Conservation (phyloP, 2,329 filamentous ascomycete species). For the Plectosphaerella plurivora region DNA sequence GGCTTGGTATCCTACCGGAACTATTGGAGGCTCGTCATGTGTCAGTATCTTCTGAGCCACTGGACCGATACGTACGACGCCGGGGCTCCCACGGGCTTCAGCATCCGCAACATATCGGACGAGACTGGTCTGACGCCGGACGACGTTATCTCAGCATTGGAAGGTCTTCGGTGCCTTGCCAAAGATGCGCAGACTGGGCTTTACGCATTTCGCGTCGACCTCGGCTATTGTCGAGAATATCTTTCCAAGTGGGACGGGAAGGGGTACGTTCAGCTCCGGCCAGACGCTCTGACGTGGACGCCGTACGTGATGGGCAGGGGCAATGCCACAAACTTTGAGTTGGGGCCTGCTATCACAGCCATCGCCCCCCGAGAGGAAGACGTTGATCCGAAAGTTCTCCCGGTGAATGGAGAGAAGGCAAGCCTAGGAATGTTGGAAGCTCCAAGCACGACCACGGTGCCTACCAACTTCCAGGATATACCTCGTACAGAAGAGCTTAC, state of each 20-base stretch:
- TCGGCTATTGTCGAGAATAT: constrained; percentile 80
- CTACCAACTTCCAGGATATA: too few relatives aligned
- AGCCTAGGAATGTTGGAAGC: too few relatives aligned
- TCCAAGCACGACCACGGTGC: too few relatives aligned
- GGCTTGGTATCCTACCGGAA: constrained; percentile 94
- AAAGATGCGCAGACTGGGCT: constrained; percentile 82
- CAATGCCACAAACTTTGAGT: constrained; percentile 77
- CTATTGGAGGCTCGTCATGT: constrained; percentile 90
- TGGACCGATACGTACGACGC: constrained; percentile 33
- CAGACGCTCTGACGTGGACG: constrained; percentile 83
- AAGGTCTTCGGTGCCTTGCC: constrained; percentile 83
- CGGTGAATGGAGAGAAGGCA: too few relatives aligned
- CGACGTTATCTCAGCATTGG: constrained; percentile 90
- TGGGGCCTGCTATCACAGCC: constrained; percentile 75
- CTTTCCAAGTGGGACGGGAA: constrained; percentile 87
- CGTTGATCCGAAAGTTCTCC: constrained; percentile 34
- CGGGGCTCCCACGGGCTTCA: constrained; percentile 38
- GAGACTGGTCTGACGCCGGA: constrained; percentile 94
- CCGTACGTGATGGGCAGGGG: constrained; percentile 93
- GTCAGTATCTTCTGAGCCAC: constrained; percentile 68
- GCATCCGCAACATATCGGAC: constrained; percentile 69
- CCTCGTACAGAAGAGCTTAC: too few relatives aligned
- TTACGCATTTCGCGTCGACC: constrained; percentile 86
- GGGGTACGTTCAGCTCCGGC: constrained; percentile 79
- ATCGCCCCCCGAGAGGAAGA: constrained; percentile 84